Evolutionary conservation across 495 filamentous ascomycete genomes (phyloP).

Genomic region (Penicillium maclennaniae): DNA sequence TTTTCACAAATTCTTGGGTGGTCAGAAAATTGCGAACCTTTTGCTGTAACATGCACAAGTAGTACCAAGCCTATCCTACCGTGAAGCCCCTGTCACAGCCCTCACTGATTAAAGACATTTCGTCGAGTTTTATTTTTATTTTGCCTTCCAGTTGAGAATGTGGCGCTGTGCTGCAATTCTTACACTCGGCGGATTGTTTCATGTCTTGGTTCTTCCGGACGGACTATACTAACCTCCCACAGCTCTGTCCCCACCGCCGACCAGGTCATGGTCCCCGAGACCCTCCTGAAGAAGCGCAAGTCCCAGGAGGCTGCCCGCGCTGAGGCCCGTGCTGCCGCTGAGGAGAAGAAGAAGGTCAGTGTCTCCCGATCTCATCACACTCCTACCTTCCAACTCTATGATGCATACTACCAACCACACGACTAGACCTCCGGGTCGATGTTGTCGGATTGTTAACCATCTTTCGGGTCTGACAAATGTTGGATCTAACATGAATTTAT

Average conservation of each 20-base stretch:
- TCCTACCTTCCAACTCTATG: slow-evolving; percentile 36
- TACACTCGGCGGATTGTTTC: slow-evolving; percentile 74
- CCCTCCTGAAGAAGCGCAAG: slow-evolving; percentile 99
- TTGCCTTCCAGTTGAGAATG: slow-evolving; percentile 76
- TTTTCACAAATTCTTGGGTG: slow-evolving; percentile 9
- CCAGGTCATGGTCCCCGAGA: slow-evolving; percentile 94
- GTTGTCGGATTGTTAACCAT: slow-evolving; percentile 96
- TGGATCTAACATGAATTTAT: slow-evolving; percentile 23
- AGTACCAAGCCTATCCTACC: slow-evolving; percentile 17
- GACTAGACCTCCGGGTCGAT: slow-evolving; percentile 92
- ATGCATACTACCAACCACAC: slow-evolving; percentile 75
- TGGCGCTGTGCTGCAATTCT: slow-evolving; percentile 85
- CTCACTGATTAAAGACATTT: slow-evolving; percentile 76
- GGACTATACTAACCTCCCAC: slow-evolving; percentile 65
- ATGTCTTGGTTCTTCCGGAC: slow-evolving; percentile 56
- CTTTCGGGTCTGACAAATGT: slow-evolving; percentile 96
- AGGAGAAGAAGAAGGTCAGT: slow-evolving; percentile 89
- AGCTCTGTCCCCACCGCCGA: slow-evolving; percentile 85
- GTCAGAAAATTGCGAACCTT: slow-evolving; percentile 17
- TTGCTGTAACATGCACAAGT: slow-evolving; percentile 32
- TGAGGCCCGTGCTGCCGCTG: slow-evolving; percentile 70
- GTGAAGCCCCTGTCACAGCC: slow-evolving; percentile 17
- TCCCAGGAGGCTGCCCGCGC: slow-evolving; percentile 96
- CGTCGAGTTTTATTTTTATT: slow-evolving; percentile 60
- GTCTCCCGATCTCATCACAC: not conserved